Conservation (phyloP, 2,329 filamentous ascomycete species). For the Alternaria sp. region DNA sequence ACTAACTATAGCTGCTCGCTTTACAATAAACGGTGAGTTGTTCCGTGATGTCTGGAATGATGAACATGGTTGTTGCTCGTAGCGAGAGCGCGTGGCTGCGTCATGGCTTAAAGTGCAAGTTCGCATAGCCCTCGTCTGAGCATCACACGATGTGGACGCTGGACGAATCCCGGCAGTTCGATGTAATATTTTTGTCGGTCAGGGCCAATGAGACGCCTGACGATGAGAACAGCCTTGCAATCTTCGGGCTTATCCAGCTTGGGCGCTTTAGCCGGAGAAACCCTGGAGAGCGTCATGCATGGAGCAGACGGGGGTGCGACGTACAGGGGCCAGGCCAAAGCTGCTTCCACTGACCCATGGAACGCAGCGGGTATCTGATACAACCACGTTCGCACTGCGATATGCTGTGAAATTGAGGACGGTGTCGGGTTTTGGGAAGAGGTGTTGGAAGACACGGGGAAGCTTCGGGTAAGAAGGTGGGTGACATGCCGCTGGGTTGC, state of each 20-base stretch:
- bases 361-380: neutral
- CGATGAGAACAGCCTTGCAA: constrained; percentile 9
- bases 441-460: neutral
- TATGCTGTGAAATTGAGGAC: neutral
- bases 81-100: constrained; percentile 25
- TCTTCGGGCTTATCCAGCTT: constrained; percentile 10
- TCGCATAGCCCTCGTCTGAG: constrained; percentile 8
- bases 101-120: constrained; percentile 11
- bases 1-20: neutral
- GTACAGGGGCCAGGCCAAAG: neutral
- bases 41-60: constrained; percentile 20
- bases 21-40: neutral
- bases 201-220: constrained; percentile 21
- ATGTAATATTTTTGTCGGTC: constrained; percentile 10
- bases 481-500: constrained; percentile 31
- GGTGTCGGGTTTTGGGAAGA: neutral
- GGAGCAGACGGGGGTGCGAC: neutral
- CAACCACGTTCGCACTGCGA: neutral
- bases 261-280: constrained; percentile 30
- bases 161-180: constrained; percentile 31
- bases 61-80: constrained; percentile 16
- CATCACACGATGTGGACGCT: neutral
- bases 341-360: neutral
- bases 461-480: constrained; percentile 19
- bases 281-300: constrained; percentile 3